Conservation (phyloP, 768 basidiomycete species). For the Hygrophoropsis aurantiaca region DNA sequence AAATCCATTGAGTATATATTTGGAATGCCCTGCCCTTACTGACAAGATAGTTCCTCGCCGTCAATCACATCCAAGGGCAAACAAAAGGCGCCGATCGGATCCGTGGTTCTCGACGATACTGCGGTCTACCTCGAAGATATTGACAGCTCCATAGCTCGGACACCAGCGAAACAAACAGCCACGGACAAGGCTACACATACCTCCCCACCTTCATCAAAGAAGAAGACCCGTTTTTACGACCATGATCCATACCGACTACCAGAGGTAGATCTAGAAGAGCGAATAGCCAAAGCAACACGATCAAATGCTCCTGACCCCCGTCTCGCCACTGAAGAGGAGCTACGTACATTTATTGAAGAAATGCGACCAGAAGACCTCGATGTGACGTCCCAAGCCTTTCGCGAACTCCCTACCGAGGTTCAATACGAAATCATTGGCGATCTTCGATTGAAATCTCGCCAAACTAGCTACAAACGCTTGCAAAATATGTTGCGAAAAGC, state of each 20-base stretch:
- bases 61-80: conserved; percentile 40
- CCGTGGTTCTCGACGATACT: conserved; percentile 62
- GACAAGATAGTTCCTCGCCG: conserved; percentile 17
- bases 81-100: conserved; percentile 43
- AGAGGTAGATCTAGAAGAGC: conserved; percentile 68
- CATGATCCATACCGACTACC: conserved; percentile 95
- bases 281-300: conserved; percentile 60
- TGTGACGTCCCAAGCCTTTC: conserved; percentile 84
- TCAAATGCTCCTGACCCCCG: conserved; percentile 78
- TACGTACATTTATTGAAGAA: conserved; percentile 90
- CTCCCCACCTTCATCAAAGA: conserved; percentile 50
- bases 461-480: conserved; percentile 88
- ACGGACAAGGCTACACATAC: conserved; percentile 25
- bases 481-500: conserved; percentile 86
- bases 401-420: conserved; percentile 90
- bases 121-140: conserved; percentile 91
- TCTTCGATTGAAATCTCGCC: conserved; percentile 88
- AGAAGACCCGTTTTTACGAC: conserved; percentile 65
- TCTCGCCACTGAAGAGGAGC: conserved; percentile 93
- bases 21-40: not conserved
- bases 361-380: conserved; percentile 97
- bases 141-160: conserved; percentile 50
- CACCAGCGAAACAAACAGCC: conserved; percentile 40
- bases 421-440: conserved; percentile 99
- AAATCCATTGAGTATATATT: not conserved